phyloP scores from a whole-genome alignment of 805 yeast genomes.

The Monosporozyma aerobia region DNA sequence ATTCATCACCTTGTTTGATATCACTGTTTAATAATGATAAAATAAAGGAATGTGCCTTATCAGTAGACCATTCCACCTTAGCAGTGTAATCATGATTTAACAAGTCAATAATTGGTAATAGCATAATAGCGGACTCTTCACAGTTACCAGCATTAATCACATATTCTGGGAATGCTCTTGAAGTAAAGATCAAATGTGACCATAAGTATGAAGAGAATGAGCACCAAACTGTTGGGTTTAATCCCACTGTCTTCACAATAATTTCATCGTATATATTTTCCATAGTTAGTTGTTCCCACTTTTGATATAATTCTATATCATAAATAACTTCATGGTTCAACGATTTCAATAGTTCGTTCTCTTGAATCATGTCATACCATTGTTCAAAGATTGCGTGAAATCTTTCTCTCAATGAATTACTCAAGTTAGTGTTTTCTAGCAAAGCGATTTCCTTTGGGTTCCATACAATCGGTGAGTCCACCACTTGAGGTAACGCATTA shows the following conservation, averaged over 20 bases:
- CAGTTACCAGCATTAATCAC: constrained; percentile 29
- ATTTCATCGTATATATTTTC: constrained; percentile 13
- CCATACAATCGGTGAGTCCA: constrained; percentile 58
- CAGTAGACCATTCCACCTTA: constrained; percentile 56
- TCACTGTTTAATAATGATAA: constrained; percentile 8
- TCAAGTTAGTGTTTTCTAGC: constrained; percentile 59
- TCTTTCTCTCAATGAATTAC: constrained; percentile 44
- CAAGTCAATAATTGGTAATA: constrained; percentile 71
- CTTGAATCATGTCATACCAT: constrained; percentile 36
- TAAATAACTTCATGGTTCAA: neutral
- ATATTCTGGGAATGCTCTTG: constrained; percentile 72
- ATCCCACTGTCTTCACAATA: constrained; percentile 10
- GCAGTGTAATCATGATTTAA: constrained; percentile 61
- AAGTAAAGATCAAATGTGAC: constrained; percentile 62
- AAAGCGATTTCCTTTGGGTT: constrained; percentile 39
- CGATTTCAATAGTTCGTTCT: neutral
- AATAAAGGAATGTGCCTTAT: constrained; percentile 43
- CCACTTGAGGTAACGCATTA: constrained; percentile 38
- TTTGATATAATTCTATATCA: constrained; percentile 8
- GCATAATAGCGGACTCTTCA: constrained; percentile 42
- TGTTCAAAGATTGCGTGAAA: constrained; percentile 45
- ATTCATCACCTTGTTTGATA: constrained; percentile 34
- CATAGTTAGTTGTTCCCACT: constrained; percentile 8
- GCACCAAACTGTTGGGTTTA: constrained; percentile 40
- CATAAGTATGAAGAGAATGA: constrained; percentile 63